Conservation (phyloP, 805 yeast species). For the Starmerella scarabaei region DNA sequence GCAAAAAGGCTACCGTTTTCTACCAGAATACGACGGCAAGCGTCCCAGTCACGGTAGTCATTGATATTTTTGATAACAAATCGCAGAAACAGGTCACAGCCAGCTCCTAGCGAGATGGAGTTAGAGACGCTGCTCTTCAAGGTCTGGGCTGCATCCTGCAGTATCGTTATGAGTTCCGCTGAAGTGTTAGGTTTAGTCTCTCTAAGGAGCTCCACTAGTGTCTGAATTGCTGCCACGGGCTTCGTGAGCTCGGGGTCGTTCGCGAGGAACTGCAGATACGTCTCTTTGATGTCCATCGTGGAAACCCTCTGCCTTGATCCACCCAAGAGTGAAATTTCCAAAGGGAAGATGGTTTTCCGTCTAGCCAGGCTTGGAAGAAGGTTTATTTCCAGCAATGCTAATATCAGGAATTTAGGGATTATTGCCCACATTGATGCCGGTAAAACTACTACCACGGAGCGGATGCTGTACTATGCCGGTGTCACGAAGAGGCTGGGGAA, state of each 20-base stretch:
- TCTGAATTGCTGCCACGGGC: conserved; percentile 98
- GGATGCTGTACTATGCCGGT: conserved; percentile 87
- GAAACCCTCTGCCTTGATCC: not conserved
- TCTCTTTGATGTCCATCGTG: conserved; percentile 64
- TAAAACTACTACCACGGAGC: conserved; percentile 92
- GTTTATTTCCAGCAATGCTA: not conserved
- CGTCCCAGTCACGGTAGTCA: conserved; percentile 82
- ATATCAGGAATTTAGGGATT: conserved; percentile 70
- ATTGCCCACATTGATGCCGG: conserved; percentile 99
- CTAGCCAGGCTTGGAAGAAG: not conserved
- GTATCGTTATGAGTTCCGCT: conserved; percentile 73
- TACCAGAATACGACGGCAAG: conserved; percentile 74
- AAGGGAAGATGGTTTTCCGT: not conserved
- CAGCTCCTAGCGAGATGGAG: conserved; percentile 88
- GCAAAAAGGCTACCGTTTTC: conserved; percentile 89
- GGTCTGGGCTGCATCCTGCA: conserved; percentile 61
- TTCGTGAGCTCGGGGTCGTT: conserved; percentile 95
- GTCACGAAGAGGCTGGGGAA: conserved; percentile 66
- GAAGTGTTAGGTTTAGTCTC: conserved; percentile 85
- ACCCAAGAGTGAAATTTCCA: not conserved
- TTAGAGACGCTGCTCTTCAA: conserved; percentile 72
- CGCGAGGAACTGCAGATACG: conserved; percentile 65
- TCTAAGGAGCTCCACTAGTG: conserved; percentile 69
- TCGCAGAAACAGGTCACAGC: conserved; percentile 91
- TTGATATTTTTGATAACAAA: conserved; percentile 83